phyloP scores from a whole-genome alignment of 805 yeast genomes.

The Monosporozyma siamensis region DNA sequence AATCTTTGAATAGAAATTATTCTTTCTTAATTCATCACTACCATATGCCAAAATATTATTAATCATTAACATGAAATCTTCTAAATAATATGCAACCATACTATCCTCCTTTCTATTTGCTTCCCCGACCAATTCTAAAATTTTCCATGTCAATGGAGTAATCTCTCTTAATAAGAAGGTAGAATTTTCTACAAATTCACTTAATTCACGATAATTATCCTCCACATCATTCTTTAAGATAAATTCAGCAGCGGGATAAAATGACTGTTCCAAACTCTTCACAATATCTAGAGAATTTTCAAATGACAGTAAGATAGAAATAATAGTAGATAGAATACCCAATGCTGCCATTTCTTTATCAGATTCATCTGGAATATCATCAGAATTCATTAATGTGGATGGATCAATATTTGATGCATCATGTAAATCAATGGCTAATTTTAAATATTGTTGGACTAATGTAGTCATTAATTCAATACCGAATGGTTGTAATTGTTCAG shows the following conservation, averaged over 20 bases:
- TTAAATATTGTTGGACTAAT: slow-evolving; percentile 64
- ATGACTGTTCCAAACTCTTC: slow-evolving; percentile 51
- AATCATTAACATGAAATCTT: slow-evolving; percentile 65
- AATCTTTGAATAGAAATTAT: slow-evolving; percentile 39
- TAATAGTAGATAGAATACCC: slow-evolving; percentile 73
- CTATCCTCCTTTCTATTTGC: slow-evolving; percentile 32
- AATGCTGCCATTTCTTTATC: slow-evolving; percentile 78
- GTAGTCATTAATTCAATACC: slow-evolving; percentile 60
- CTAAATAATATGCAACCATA: slow-evolving; percentile 56
- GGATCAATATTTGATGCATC: slow-evolving; percentile 47
- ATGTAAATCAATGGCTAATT: slow-evolving; percentile 56
- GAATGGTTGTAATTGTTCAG: slow-evolving; percentile 85
- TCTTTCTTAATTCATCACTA: slow-evolving; percentile 37
- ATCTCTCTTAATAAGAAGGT: slow-evolving; percentile 51
- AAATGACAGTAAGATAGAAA: slow-evolving; percentile 71
- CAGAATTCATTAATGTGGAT: slow-evolving; percentile 28
- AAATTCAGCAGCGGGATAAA: slow-evolving; percentile 58
- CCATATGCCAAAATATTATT: slow-evolving; percentile 67
- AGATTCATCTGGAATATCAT: slow-evolving; percentile 35
- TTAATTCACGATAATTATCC: slow-evolving; percentile 66
- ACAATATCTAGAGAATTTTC: slow-evolving; percentile 70
- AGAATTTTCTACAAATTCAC: slow-evolving; percentile 66
- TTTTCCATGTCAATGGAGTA: slow-evolving; percentile 67
- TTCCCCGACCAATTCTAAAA: slow-evolving; percentile 44
- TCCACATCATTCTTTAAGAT: slow-evolving; percentile 58